phyloP scores from a whole-genome alignment of 495 filamentous ascomycete species.

The Aspergillus olivimuriae region DNA sequence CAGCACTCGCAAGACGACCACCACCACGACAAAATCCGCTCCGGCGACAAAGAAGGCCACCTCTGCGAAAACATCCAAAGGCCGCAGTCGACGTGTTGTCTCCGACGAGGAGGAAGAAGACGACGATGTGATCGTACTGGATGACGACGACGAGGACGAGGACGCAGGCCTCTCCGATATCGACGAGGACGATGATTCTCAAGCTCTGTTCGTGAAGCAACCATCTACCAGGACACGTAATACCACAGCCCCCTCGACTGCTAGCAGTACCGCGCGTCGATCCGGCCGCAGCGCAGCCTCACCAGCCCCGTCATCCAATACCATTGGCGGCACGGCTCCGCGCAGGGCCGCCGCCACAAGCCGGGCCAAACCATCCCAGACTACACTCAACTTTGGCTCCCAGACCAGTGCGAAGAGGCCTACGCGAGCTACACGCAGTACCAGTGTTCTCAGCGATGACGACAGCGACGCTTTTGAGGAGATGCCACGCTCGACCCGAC shows the following conservation, averaged over 20 bases:
- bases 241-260: constrained; percentile 8
- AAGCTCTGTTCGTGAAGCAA: constrained; percentile 49
- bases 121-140: constrained; percentile 57
- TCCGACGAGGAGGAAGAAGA: constrained; percentile 53
- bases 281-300: constrained; percentile 32
- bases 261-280: constrained; percentile 17
- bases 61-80: constrained; percentile 31
- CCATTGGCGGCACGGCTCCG: constrained; percentile 32
- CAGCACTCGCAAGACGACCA: constrained; percentile 31
- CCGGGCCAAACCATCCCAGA: constrained; percentile 47
- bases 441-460: constrained; percentile 47
- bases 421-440: constrained; percentile 34
- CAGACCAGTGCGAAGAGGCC: constrained; percentile 39
- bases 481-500: constrained; percentile 22
- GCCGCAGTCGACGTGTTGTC: constrained; percentile 39
- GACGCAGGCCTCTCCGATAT: constrained; percentile 26
- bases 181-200: constrained; percentile 38
- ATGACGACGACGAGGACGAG: constrained; percentile 58
- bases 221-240: constrained; percentile 33
- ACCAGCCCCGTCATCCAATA: constrained; percentile 39
- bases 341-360: constrained; percentile 18
- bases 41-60: constrained; percentile 33
- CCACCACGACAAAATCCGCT: constrained; percentile 33
- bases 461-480: constrained; percentile 80
- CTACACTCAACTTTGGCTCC: constrained; percentile 53